Evolutionary conservation across 495 filamentous ascomycete genomes (phyloP), one percentile per base, ranked within the genome.

Genomic region (Neurospora sp.): DNA sequence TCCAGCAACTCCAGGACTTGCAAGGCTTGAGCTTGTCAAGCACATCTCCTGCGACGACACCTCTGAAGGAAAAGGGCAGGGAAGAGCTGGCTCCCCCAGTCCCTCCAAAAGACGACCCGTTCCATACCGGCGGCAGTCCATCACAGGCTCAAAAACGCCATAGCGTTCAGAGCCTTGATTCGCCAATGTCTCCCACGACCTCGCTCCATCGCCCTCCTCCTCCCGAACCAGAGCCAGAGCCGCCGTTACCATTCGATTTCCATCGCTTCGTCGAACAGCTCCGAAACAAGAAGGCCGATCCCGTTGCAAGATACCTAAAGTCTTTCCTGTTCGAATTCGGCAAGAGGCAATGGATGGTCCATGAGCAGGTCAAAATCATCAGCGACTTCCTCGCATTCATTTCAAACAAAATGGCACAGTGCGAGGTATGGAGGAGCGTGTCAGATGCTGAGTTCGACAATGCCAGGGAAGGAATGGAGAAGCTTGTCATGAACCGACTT

Each of bases 271-370:
- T 99, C 70, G 95, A 97, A 77, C 96, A 99, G 78, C 85, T 99
- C 38, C 90, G 96, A 70, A 94, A 98, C 81, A 91, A 94, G 69
- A 97, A 95, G 31, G 96, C 96, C 20, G 96, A 99, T 76, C 96
- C 96, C 6, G 95, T 99, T 2, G 96, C 96, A 14, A 92, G 93
- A 75, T 99, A 97, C 79, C 87, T 99, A 22, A 91, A 94, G 65
- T 98, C 95, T 7, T 99, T 99, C 78, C 84, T 99, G 14, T 86
- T 88, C 42, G 96, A 98, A 80, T 99, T 99, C 82, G 93, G 91
- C 12, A 99, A 99, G 82, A 93, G 93, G 76, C 96, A 98, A 81
- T 99, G 96, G 96, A 96, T 97, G 94, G 96, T 97, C 9, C 96
- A 98, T 78, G 96, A 99, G 81, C 96, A 99, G 80, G 94, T 97